Conservation (phyloP, 257 asterid species). For the Oldenlandia corymbosa region DNA sequence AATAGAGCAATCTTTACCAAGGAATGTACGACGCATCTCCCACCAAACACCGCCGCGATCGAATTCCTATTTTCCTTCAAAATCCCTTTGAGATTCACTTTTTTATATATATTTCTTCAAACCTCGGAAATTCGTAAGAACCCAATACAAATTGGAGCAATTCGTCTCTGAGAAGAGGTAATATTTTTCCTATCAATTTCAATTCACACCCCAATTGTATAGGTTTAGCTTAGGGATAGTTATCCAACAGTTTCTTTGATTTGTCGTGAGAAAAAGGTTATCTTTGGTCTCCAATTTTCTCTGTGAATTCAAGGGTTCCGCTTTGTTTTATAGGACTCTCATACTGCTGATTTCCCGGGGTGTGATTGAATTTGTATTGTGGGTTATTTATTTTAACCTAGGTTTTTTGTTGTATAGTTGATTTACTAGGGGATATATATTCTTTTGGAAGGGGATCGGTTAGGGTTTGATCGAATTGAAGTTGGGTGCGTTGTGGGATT, state of each 20-base stretch:
- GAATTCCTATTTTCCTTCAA: no score
- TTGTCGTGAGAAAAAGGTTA: neutral
- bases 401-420: conserved; percentile 3
- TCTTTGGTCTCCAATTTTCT: no score
- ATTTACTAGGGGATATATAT: conserved; percentile 8
- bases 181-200: conserved; percentile 2
- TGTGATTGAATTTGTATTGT: conserved; percentile 5
- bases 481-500: neutral
- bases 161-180: conserved; percentile 13
- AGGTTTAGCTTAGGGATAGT: neutral
- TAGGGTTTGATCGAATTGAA: conserved; percentile 52
- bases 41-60: no score
- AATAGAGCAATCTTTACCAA: no score
- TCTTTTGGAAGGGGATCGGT: no score
- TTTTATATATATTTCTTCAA: no score
- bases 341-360: neutral
- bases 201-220: conserved; percentile 17
- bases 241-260: neutral
- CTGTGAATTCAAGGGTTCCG: conserved; percentile 11
- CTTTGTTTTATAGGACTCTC: neutral
- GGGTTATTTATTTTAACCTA: neutral
- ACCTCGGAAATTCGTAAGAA: neutral
- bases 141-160: conserved; percentile 2
- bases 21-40: no score
- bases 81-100: no score